Base-by-base conservation (phyloP, 2,329 filamentous ascomycete species). In the Venturia pyrina region DNA sequence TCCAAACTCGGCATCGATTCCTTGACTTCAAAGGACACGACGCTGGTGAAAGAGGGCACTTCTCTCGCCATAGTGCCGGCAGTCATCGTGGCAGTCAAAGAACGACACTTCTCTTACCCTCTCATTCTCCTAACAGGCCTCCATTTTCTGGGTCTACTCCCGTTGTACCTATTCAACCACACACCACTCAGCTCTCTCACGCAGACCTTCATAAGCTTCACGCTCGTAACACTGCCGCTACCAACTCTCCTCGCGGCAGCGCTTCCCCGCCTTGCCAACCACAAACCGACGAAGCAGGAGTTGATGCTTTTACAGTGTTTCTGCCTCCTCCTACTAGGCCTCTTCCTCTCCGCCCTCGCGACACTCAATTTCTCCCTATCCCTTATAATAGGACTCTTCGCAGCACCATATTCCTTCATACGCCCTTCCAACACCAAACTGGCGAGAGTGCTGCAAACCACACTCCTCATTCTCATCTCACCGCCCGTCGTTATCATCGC, bases 361-460 rank as follows among this genome's bases (percentile, higher is more conserved):
- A 99, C 93, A 0, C 85, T 99, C 63, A 99, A 99, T 78, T 99
- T 99, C 81, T 92, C 89, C 3, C 87, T 97, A 17, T 88, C 91
- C 61, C 88, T 98, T 73, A 81, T 96, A 46, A 81, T 97, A 63
- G 95, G 95, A 46, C 79, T 98, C 1, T 79, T 93, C 59, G 87
- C 90, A 56, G 80, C 85, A 3, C 93, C 93, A 0, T 80, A 98
- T 17, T 88, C 87, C n/a, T 97, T 96, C 74, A 80, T 88, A 21
- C 81, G 78, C 8, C 72, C 73, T 8, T 13, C 41, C 10, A 57
- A 24, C 15, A 34, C 32, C n/a, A 65, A 64, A 19, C 37, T 64
- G 6, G 53, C 48, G 1, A 50, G 15, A 62, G 13, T 4, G 43
- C 21, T 66, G 8, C 68, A 71, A 63, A 67, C 69, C 28, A 61